Percentiles rank a stretch among this genome's conserved stretches.
Evolutionary conservation across 371 early-diverging fungal species (phyloP).

Genomic region (Zychaea mexicana): DNA sequence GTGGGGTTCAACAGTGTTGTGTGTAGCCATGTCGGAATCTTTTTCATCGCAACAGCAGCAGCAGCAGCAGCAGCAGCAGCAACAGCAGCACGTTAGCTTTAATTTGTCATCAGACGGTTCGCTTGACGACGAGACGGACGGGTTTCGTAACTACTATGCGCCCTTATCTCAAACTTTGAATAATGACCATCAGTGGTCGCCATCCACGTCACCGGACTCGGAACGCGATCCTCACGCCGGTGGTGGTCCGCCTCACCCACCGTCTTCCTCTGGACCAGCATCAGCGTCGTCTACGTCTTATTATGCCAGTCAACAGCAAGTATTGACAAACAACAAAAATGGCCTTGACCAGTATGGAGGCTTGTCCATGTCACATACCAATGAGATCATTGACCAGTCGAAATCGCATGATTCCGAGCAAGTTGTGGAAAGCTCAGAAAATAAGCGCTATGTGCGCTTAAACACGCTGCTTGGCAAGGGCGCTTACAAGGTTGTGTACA

Average conservation of each 20-base stretch:
- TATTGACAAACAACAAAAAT: slow-evolving; percentile 6
- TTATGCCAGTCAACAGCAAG: slow-evolving; percentile 2
- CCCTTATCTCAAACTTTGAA: slow-evolving; percentile 15
- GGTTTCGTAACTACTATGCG: slow-evolving; percentile 31
- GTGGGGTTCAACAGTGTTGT: neutral
- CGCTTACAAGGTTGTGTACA: slow-evolving; percentile 83
- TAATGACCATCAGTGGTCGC: slow-evolving; percentile 7
- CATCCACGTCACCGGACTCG: slow-evolving; percentile 9
- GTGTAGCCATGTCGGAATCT: neutral
- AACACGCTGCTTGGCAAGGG: slow-evolving; percentile 56
- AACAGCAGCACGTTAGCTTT: slow-evolving; percentile 18
- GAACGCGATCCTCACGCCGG: slow-evolving; percentile 2
- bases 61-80: too few relatives aligned
- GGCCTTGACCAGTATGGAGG: slow-evolving; percentile 36
- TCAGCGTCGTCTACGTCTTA: neutral
- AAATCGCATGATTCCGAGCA: slow-evolving; percentile 43
- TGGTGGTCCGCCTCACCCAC: neutral
- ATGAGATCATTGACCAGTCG: slow-evolving; percentile 50
- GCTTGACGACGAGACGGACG: slow-evolving; percentile 22
- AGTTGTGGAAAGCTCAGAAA: slow-evolving; percentile 46
- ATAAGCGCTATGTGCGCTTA: slow-evolving; percentile 38
- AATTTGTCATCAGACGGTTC: slow-evolving; percentile 12
- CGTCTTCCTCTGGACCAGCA: too few relatives aligned
- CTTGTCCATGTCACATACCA: slow-evolving; percentile 28
- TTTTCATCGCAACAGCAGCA: slow-evolving; percentile 1